Evolutionary conservation across 768 basidiomycete species (phyloP).

Genomic region (Asterophora parasitica): DNA sequence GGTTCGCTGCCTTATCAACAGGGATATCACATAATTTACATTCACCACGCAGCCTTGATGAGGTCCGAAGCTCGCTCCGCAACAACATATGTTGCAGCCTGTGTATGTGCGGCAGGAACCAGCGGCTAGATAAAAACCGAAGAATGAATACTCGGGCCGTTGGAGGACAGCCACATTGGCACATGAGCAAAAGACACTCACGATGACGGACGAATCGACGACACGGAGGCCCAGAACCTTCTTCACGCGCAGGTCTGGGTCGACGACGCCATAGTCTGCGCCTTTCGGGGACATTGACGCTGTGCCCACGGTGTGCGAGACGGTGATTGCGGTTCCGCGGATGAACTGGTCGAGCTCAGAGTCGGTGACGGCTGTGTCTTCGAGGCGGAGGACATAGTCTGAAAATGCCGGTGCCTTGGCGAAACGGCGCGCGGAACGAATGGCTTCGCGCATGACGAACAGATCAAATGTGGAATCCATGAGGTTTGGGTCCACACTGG

Average conservation of each 20-base stretch:
- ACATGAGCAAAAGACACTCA: slow-evolving; percentile 12
- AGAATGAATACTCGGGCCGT: too few relatives aligned
- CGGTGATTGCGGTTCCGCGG: slow-evolving; percentile 20
- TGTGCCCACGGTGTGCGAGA: slow-evolving; percentile 31
- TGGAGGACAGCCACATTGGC: too few relatives aligned
- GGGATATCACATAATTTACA: neutral
- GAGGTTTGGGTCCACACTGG: slow-evolving; percentile 47
- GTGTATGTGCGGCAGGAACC: slow-evolving; percentile 3
- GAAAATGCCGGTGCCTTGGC: slow-evolving; percentile 21
- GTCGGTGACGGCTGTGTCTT: slow-evolving; percentile 25
- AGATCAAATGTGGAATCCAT: slow-evolving; percentile 26
- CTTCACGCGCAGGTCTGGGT: slow-evolving; percentile 35
- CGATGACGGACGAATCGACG: slow-evolving; percentile 35
- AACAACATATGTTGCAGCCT: slow-evolving; percentile 2
- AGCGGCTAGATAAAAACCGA: neutral
- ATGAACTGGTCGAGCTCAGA: slow-evolving; percentile 25
- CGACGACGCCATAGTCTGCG: slow-evolving; percentile 29
- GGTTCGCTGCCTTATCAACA: too few relatives aligned
- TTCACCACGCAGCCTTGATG: slow-evolving; percentile 9
- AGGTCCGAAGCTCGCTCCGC: slow-evolving; percentile 3
- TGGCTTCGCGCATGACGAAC: slow-evolving; percentile 23
- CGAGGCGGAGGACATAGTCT: slow-evolving; percentile 20
- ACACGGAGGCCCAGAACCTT: slow-evolving; percentile 31
- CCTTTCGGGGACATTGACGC: slow-evolving; percentile 27
- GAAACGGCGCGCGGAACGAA: slow-evolving; percentile 22